Evolutionary conservation across 2,329 filamentous ascomycete genomes (phyloP).

Genomic region (Pseudopithomyces maydicus): DNA sequence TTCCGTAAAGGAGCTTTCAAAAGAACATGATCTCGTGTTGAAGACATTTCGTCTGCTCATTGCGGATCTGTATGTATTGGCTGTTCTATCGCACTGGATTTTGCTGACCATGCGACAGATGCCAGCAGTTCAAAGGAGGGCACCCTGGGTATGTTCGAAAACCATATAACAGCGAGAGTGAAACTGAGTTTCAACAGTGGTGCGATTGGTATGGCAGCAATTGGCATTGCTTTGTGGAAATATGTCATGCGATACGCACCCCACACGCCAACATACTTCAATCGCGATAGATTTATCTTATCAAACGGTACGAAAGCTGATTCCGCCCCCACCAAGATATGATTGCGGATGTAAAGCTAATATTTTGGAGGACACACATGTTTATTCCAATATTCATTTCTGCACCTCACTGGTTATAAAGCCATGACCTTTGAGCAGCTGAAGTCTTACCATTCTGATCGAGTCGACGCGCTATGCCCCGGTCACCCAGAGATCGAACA

Average conservation of each 20-base stretch:
- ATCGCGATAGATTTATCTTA: constrained; percentile 64
- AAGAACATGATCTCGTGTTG: constrained; percentile 58
- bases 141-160: constrained; percentile 63
- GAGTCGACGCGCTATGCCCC: constrained; percentile 54
- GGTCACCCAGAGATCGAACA: constrained; percentile 63
- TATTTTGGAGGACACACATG: constrained; percentile 51
- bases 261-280: constrained; percentile 58
- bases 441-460: constrained; percentile 57
- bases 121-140: constrained; percentile 71
- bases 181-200: constrained; percentile 41
- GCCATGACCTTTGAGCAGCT: constrained; percentile 61
- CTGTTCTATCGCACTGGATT: no score
- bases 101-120: constrained; percentile 31
- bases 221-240: constrained; percentile 64
- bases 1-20: constrained; percentile 23
- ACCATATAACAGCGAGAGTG: constrained; percentile 47
- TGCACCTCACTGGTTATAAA: constrained; percentile 59
- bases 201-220: constrained; percentile 63
- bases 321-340: no score
- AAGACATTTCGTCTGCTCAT: constrained; percentile 67
- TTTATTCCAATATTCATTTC: constrained; percentile 59
- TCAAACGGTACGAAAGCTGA: constrained; percentile 58
- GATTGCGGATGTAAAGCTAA: not conserved
- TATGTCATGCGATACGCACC: constrained; percentile 64
- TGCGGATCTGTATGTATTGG: constrained; percentile 59